Evolutionary conservation across 805 yeast genomes (phyloP), one percentile per base, ranked within the genome.

Genomic region (Candida ficus): DNA sequence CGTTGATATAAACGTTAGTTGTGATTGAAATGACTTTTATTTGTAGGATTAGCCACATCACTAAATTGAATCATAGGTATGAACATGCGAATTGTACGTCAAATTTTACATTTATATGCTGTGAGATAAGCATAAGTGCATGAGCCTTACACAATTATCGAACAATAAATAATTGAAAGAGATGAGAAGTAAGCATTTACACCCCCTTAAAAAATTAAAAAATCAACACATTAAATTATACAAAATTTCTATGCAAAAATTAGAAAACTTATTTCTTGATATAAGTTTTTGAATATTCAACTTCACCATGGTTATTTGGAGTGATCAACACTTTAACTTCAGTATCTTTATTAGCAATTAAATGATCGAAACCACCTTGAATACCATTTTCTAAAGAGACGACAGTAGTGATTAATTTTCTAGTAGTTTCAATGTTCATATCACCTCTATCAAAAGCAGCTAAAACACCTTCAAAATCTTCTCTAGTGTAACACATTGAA

Each of bases 381-480:
- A 77, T 66, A 12, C 76, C 77, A 44, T 76, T 66, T 46, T 72
- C 70, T 18, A 78, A 58, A 19, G 56, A 60, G 29, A 73, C 70
- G 43, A 63, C 74, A 20, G 77, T 77, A 0, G 85, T 78, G 42
- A 80, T 76, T 60, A 78, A 57, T 19, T 62, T 53, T 49, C 57
- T 67, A 21, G 73, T 67, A 30, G 66, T 67, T 13, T 69, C 70
- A 9, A 70, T 45, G 25, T 60, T 63, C 42, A 78, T 75, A 26
- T 56, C 49, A 13, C 80, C 80, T 3, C 59, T 48, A 5, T 64
- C 68, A 38, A 80, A 60, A 8, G 81, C 78, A 0, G 56, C 61
- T 17, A 78, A 66, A 4, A 79, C 84, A 35, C 71, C 75, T 49
- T 68, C 71, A 45, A 80, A 78, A 56, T 80, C 86, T 41, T 61